Percentiles rank a stretch among this genome's conserved stretches.
These are phyloP conservation scores for Fusarium equiseti DNA, from an alignment of 2,329 filamentous ascomycete genomes.

Conservation along the genomic window DNA sequence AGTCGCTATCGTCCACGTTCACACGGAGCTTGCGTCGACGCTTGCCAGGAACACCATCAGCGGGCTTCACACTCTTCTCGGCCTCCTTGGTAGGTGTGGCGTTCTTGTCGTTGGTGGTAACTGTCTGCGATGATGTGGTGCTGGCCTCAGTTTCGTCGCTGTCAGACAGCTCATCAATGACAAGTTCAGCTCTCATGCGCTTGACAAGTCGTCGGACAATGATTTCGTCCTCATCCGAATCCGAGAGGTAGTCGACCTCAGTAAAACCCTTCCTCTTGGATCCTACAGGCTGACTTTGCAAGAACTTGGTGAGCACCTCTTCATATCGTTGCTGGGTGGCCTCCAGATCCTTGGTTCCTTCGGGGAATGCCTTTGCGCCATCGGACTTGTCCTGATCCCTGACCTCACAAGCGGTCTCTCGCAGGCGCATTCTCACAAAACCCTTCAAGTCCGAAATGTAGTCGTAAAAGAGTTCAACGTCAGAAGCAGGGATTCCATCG, in stretches of 20 bases:
- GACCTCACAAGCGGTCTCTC: slow-evolving; percentile 72
- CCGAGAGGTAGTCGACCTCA: slow-evolving; percentile 64
- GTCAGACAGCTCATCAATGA: slow-evolving; percentile 67
- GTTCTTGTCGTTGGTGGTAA: slow-evolving; percentile 48
- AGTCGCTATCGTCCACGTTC: slow-evolving; percentile 56
- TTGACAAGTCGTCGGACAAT: slow-evolving; percentile 69
- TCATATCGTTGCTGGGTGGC: slow-evolving; percentile 66
- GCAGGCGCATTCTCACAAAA: slow-evolving; percentile 75
- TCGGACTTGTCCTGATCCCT: slow-evolving; percentile 68
- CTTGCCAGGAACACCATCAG: slow-evolving; percentile 61
- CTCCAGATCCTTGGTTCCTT: slow-evolving; percentile 61
- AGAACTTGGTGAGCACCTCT: slow-evolving; percentile 64
- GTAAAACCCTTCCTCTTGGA: slow-evolving; percentile 64
- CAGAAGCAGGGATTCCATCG: slow-evolving; percentile 75
- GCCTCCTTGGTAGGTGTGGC: slow-evolving; percentile 44
- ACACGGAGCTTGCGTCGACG: slow-evolving; percentile 66
- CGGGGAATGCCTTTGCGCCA: slow-evolving; percentile 62
- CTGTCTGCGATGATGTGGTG: slow-evolving; percentile 49
- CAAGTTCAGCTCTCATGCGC: slow-evolving; percentile 71
- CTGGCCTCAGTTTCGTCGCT: slow-evolving; percentile 57
- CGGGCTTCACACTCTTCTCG: slow-evolving; percentile 58
- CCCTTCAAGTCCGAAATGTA: slow-evolving; percentile 87
- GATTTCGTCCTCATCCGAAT: slow-evolving; percentile 61
- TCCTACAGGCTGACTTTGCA: slow-evolving; percentile 52
- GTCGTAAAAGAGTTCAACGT: slow-evolving; percentile 76